Base-by-base conservation (phyloP, 2,329 filamentous ascomycete genomes). In the Hymenoscyphus occultus region DNA sequence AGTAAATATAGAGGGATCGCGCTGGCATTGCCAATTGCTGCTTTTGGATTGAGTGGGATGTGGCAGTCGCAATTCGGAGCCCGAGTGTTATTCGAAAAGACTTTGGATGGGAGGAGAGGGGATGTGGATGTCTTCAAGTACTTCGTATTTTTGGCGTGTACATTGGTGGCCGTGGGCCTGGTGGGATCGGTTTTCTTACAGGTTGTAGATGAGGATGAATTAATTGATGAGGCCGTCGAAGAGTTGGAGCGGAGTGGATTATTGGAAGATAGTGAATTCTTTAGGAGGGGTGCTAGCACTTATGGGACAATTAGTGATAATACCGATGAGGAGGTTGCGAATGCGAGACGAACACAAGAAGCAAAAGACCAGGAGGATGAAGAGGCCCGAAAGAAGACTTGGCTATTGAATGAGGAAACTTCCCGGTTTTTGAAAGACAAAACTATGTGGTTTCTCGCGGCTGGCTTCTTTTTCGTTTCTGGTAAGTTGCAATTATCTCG, bases 401-500 rank as follows among this genome's bases (percentile, higher is more conserved):
- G 90, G 88, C 83, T 97, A 3, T 84, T 98, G 70, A 98, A 98
- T 72, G 92, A 91, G 56, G 94, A 97, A 76, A 98, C 95, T 0
- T 83, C 88, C 13, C 83, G 87, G 3, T 99, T 98, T 76, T 82
- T 99, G 10, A 83, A 86, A 31, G 95, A 99, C 71, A 88, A 85
- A 66, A 97, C 93, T 13, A 98, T 98, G 94, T 99, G 94, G 94
- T 91, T 88, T 75, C 89, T 99, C 70, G 92, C 94, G 0, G 80
- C 89, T 0, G 93, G 93, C 22, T 98, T 99, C 78, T 92, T 98
- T 77, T 84, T 98, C 68, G 91, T 97, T 22, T 76, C 74, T 31
- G 74, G 73, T 70, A 70, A 42, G 65, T 66, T 60, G 31, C 16
- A 28, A 10, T 22, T 3, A 32, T 5, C 35, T 13, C 3, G 39